These are phyloP conservation scores for Raffaelea deltoideospora DNA, from an alignment of 2,329 filamentous ascomycete genomes.

Conservation along the genomic window DNA sequence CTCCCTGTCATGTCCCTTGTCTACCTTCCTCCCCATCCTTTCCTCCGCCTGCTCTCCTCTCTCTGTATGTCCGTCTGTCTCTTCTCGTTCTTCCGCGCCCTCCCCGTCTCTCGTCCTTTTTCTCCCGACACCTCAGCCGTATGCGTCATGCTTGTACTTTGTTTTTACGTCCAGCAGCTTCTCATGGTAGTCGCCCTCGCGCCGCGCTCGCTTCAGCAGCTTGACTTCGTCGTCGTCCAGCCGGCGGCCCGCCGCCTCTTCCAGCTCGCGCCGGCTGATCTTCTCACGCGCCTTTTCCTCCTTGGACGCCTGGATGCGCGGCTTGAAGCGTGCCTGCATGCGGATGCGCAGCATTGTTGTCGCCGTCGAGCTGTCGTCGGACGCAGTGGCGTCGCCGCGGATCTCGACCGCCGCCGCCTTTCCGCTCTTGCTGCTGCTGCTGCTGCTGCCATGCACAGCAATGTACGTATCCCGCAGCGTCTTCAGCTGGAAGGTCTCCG, in stretches of 20 bases:
- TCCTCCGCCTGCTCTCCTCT: no score
- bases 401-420: slow-evolving; percentile 50
- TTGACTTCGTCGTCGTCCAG: slow-evolving; percentile 78
- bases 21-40: no score
- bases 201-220: slow-evolving; percentile 64
- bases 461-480: slow-evolving; percentile 59
- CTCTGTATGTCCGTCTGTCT: no score
- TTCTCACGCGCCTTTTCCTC: slow-evolving; percentile 74
- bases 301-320: slow-evolving; percentile 60
- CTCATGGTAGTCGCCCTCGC: slow-evolving; percentile 84
- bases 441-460: slow-evolving; percentile 38
- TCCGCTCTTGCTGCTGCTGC: slow-evolving; percentile 32
- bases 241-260: slow-evolving; percentile 60
- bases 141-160: slow-evolving; percentile 90
- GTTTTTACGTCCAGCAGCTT: slow-evolving; percentile 72
- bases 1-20: neutral
- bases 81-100: no score
- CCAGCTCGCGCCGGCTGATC: slow-evolving; percentile 72
- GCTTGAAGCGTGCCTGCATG: slow-evolving; percentile 94
- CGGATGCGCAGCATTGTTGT: slow-evolving; percentile 64
- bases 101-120: no score
- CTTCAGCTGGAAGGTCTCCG: slow-evolving; percentile 60
- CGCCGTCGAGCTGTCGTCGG: no score
- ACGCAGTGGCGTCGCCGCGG: slow-evolving; percentile 57
- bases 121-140: slow-evolving; percentile 32